Evolutionary conservation across 306 rosid species (phyloP), one percentile per base, ranked within the genome.

Genomic region (Medicago ruthenica): DNA sequence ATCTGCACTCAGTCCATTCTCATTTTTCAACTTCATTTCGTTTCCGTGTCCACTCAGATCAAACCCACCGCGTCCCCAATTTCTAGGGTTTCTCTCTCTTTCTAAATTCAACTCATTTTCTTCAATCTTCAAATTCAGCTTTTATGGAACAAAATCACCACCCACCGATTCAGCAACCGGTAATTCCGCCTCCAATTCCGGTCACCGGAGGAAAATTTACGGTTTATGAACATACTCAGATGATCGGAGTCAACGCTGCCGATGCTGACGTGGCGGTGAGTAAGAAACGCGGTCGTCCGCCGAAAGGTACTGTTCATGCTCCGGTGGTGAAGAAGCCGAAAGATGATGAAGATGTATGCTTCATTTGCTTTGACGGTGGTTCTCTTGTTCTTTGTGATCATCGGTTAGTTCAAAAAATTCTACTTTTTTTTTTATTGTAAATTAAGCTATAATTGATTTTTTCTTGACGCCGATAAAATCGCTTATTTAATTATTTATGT

Each of bases 351-450:
- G 99, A 92, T 75, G 98, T 96, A 24, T 96, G 99, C 70, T 96
- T 96, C 71, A 88, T 96, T 7, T 96, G 99, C 85, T 96, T 96
- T 60, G 99, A 96, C 12, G 99, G 99, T 6, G 99, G 99, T 39
- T 90, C 89, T 64, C 97, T 92, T 18, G 99, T 96, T 79, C 97
- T 96, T 39, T 96, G 99, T 60, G 99, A 96, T 92, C 92, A 93
- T 80, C 87, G 98, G 99, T 96, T 69, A 88, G 93, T 76, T 50
- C 15, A 27, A 27, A 27, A 27, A 27, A 3, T 3, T 3, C 31
- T 27, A 27, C 4, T 27, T 44, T 53, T 74, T 73, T 45, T 8
- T 0, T 45, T 42, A 5, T 42, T 16, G 50, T 58, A 24, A 59
- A 24, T 80, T 61, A 39, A 31, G 22, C 10, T 20, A 12, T 36